phyloP scores from a whole-genome alignment of 2,329 filamentous ascomycete species.

The Triangularia setosa region DNA sequence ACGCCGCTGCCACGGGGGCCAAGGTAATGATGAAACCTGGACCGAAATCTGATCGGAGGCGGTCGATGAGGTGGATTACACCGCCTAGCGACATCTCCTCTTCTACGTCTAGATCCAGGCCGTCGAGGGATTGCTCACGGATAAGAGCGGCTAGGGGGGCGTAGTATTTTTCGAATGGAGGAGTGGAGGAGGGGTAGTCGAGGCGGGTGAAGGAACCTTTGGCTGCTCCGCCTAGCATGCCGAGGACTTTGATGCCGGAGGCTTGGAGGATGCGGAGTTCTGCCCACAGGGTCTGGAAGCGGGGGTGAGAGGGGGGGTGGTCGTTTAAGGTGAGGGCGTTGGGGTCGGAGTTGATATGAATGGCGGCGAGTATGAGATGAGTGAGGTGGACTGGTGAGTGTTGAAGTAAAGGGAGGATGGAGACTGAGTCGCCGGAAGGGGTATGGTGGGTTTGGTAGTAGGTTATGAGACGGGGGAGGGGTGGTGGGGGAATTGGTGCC shows the following conservation, averaged over 20 bases:
- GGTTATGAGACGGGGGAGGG: conserved; percentile 32
- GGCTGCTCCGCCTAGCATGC: conserved; percentile 77
- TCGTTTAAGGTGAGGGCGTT: conserved; percentile 70
- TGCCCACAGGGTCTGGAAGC: conserved; percentile 64
- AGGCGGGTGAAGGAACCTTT: conserved; percentile 62
- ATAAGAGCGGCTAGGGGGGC: conserved; percentile 59
- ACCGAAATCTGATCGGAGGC: conserved; percentile 63
- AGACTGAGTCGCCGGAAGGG: conserved; percentile 35
- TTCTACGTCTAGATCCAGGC: conserved; percentile 72
- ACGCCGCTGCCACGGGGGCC: conserved; percentile 71
- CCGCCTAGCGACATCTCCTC: conserved; percentile 65
- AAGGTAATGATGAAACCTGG: conserved; percentile 67
- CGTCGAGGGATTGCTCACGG: conserved; percentile 53
- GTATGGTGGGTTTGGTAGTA: conserved; percentile 44
- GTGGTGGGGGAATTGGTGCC: conserved; percentile 28
- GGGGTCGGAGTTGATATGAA: conserved; percentile 69
- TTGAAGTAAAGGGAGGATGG: conserved; percentile 40
- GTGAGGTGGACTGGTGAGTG: conserved; percentile 45
- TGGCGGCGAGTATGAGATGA: conserved; percentile 73
- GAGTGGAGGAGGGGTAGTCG: conserved; percentile 39
- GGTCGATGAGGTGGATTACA: conserved; percentile 59
- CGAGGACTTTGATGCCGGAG: conserved; percentile 68
- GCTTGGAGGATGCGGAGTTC: conserved; percentile 67
- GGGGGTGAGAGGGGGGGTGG: conserved; percentile 58
- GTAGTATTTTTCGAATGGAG: conserved; percentile 68